Conservation (phyloP, 805 yeast genomes). For the Candida loeiensis region DNA sequence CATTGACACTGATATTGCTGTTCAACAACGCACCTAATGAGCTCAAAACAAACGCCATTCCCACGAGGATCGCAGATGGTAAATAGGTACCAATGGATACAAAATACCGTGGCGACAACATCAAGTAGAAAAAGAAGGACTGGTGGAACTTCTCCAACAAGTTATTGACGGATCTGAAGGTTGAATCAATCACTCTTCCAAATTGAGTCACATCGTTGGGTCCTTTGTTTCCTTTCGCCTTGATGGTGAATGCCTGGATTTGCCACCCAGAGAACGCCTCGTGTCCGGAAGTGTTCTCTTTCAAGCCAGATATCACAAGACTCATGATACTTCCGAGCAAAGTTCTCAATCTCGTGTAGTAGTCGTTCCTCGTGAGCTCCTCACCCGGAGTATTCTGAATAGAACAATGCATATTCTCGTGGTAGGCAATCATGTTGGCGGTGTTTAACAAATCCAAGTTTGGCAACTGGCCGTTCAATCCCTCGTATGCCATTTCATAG, state of each 20-base stretch:
- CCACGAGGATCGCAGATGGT: conserved; percentile 76
- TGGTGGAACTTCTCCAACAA: conserved; percentile 94
- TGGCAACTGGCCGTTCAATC: conserved; percentile 93
- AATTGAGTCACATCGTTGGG: conserved; percentile 80
- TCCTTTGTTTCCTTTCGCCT: conserved; percentile 59
- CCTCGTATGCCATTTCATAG: conserved; percentile 75
- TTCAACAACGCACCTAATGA: conserved; percentile 57
- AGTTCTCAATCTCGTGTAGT: conserved; percentile 53
- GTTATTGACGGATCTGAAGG: conserved; percentile 85
- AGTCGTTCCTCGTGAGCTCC: conserved; percentile 46
- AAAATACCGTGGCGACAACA: conserved; percentile 73
- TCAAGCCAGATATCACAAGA: conserved; percentile 68
- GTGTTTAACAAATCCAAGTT: conserved; percentile 86
- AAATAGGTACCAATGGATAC: conserved; percentile 92
- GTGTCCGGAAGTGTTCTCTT: conserved; percentile 55
- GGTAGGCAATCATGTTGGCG: conserved; percentile 67
- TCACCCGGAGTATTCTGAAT: conserved; percentile 52
- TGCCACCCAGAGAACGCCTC: conserved; percentile 97
- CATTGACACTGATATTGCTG: conserved; percentile 28
- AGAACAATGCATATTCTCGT: conserved; percentile 69
- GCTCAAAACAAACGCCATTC: conserved; percentile 65
- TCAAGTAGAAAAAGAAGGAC: conserved; percentile 86
- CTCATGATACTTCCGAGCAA: conserved; percentile 63
- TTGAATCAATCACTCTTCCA: conserved; percentile 86
- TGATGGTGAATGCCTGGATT: conserved; percentile 81